Conservation (phyloP, 148 eudicot genomes). For the Amaranthus cruentus region DNA sequence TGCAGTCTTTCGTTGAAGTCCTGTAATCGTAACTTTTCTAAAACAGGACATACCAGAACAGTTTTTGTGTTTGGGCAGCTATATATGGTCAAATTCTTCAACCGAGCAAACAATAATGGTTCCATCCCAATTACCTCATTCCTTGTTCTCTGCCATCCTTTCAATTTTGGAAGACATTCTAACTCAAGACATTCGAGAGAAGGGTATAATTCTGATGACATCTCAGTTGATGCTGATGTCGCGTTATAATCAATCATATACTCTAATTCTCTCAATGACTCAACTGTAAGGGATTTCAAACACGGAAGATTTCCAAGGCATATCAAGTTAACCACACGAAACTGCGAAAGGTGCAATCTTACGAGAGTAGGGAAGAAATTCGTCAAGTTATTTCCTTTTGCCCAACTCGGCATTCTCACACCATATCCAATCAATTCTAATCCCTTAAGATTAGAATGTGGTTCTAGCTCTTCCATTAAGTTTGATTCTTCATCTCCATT, state of each 20-base stretch:
- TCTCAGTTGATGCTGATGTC: not conserved
- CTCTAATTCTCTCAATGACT: conserved; percentile 3
- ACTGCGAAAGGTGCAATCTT: not conserved
- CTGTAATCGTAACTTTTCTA: not conserved
- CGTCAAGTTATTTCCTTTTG: not conserved
- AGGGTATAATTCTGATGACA: not conserved
- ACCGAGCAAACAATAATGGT: not conserved
- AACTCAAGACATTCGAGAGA: conserved; percentile 14
- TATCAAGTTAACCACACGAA: not conserved
- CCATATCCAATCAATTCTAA: not conserved
- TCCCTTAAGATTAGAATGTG: conserved; percentile 1
- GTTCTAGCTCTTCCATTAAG: conserved; percentile 20
- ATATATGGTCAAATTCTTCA: not conserved
- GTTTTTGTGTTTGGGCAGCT: conserved; percentile 11
- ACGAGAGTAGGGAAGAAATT: conserved; percentile 21
- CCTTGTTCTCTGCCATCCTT: conserved; percentile 4
- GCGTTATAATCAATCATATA: not conserved
- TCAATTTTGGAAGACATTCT: conserved; percentile 3
- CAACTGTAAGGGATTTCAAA: not conserved
- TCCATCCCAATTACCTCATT: not conserved
- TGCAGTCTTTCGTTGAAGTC: conserved; percentile 2
- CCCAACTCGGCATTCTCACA: conserved; percentile 20
- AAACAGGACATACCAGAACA: conserved; percentile 14
- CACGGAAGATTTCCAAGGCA: conserved; percentile 1
- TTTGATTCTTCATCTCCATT: not conserved